phyloP scores from a whole-genome alignment of 148 eudicot genomes.

The Limonium bicolor region DNA sequence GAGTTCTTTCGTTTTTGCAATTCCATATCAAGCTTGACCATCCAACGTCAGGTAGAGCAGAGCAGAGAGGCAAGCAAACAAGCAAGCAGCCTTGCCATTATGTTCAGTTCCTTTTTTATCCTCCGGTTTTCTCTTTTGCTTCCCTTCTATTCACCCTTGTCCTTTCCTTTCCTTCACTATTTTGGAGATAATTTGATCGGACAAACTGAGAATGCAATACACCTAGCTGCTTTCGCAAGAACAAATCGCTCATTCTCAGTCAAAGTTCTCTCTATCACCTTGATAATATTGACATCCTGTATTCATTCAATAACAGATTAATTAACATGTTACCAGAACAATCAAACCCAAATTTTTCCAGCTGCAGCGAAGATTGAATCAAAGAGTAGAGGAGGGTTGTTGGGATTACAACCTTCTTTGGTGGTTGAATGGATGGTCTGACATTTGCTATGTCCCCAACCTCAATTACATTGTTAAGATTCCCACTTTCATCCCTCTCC shows the following conservation, averaged over 20 bases:
- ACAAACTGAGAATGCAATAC: constrained; percentile 80
- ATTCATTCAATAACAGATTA: constrained; percentile 6
- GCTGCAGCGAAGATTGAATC: neutral
- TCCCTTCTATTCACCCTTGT: too few species aligned
- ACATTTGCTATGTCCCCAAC: constrained; percentile 71
- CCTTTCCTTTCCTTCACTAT: too few species aligned
- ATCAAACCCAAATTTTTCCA: neutral
- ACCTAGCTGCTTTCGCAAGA: constrained; percentile 97
- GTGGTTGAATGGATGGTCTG: constrained; percentile 50
- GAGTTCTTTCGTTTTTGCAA: too few species aligned
- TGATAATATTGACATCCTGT: constrained; percentile 79
- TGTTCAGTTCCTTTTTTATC: too few species aligned
- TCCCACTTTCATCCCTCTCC: constrained; percentile 87
- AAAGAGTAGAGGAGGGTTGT: neutral
- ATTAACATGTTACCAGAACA: neutral
- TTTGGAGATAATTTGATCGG: constrained; percentile 72
- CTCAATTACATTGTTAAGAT: constrained; percentile 64
- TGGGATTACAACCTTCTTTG: constrained; percentile 38
- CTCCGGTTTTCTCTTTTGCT: too few species aligned
- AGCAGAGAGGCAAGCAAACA: too few species aligned
- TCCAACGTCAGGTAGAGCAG: too few species aligned
- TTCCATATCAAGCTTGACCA: too few species aligned
- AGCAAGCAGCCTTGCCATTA: too few species aligned
- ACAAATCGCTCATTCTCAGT: constrained; percentile 89
- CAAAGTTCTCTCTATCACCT: constrained; percentile 86